phyloP scores from a whole-genome alignment of 495 filamentous ascomycete species.

The Penicillium paxilli region DNA sequence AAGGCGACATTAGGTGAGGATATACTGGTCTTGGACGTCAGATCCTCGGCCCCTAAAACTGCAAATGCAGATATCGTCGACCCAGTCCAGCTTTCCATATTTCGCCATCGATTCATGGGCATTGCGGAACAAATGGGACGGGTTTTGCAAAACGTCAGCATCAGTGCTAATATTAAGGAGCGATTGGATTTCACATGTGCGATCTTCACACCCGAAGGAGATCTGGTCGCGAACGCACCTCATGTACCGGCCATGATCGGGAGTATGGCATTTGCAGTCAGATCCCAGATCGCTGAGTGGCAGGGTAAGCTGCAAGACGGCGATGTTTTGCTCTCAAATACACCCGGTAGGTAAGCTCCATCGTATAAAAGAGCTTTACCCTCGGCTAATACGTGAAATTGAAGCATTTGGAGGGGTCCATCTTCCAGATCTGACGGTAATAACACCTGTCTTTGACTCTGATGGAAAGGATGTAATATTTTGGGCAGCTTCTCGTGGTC shows the following conservation, averaged over 20 bases:
- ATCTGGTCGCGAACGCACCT: conserved; percentile 50
- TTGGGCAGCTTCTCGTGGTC: conserved; percentile 84
- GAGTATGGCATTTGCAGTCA: conserved; percentile 85
- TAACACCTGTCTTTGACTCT: conserved; percentile 80
- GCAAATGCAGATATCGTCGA: conserved; percentile 47
- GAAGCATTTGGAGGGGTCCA: conserved; percentile 72
- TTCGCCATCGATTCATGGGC: conserved; percentile 73
- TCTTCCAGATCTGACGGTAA: conserved; percentile 84
- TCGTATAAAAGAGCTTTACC: neutral
- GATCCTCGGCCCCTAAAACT: conserved; percentile 55
- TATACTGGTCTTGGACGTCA: conserved; percentile 73
- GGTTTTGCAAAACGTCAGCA: conserved; percentile 32
- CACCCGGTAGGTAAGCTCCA: conserved; percentile 57
- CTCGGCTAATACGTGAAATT: conserved; percentile 41
- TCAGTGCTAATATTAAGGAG: conserved; percentile 41
- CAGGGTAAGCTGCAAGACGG: conserved; percentile 75
- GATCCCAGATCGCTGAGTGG: conserved; percentile 82
- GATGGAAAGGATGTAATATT: conserved; percentile 74
- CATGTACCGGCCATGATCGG: conserved; percentile 84
- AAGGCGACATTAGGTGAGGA: conserved; percentile 50
- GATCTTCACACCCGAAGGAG: conserved; percentile 34
- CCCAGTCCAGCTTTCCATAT: conserved; percentile 87
- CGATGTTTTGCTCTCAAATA: conserved; percentile 85
- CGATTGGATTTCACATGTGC: conserved; percentile 40
- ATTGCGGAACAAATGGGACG: conserved; percentile 43